Conservation (phyloP, 768 basidiomycete genomes). For the Tephrocybe sp. region DNA sequence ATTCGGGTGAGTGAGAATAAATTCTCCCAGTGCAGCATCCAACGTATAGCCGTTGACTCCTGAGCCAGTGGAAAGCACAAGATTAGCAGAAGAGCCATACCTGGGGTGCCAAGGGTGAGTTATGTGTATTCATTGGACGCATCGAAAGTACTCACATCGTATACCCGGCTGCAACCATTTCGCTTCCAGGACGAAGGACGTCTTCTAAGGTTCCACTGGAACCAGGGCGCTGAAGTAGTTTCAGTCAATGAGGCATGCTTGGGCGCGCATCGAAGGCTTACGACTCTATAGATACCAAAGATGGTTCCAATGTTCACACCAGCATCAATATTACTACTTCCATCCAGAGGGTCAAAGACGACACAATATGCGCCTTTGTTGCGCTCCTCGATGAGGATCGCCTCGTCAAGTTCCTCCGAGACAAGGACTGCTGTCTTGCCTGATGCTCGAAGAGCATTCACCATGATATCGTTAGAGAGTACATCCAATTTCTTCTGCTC, state of each 20-base stretch:
- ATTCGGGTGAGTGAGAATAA: conserved; percentile 97
- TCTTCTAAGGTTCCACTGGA: conserved; percentile 82
- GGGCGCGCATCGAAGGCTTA: conserved; percentile 36
- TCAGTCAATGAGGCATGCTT: not conserved
- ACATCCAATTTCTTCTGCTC: conserved; percentile 99
- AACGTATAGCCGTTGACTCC: conserved; percentile 99
- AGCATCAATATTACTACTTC: conserved; percentile 96
- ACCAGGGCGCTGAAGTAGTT: conserved; percentile 53
- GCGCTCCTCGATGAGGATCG: conserved; percentile 82
- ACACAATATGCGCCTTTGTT: conserved; percentile 92
- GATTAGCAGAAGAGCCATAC: conserved; percentile 92
- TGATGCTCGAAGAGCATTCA: conserved; percentile 93
- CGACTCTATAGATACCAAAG: conserved; percentile 94
- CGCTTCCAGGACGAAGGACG: conserved; percentile 88
- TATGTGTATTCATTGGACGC: not conserved
- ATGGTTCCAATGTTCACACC: conserved; percentile 98
- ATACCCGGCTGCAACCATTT: conserved; percentile 98
- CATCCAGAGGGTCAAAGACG: conserved; percentile 97
- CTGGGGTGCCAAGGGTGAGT: conserved; percentile 23
- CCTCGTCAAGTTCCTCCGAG: conserved; percentile 92
- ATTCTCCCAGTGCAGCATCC: conserved; percentile 93
- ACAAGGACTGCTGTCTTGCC: conserved; percentile 97
- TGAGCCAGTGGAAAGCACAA: conserved; percentile 91
- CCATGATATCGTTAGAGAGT: conserved; percentile 99
- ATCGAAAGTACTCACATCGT: conserved; percentile 68